Evolutionary conservation across 2,329 filamentous ascomycete genomes (phyloP), one percentile per base, ranked within the genome.

Genomic region (Penicillium expansum): DNA sequence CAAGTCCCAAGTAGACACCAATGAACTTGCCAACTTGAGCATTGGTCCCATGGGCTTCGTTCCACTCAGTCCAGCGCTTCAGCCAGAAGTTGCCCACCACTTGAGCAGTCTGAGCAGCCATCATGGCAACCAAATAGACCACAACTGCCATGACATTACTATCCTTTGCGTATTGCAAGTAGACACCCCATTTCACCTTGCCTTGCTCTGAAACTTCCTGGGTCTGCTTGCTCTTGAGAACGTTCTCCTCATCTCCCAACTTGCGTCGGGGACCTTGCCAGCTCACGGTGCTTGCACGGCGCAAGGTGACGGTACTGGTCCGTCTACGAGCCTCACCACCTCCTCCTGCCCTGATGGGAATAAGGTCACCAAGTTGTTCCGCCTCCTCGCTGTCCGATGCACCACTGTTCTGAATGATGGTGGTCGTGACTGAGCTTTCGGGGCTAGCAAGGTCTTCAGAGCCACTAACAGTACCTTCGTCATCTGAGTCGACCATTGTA

Each of bases 181-280:
- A 99, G 29, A 99, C 93, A 62, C 87, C 84, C 92, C 94, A 97
- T 75, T 97, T 97, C 66, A 99, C 94, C 73, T 97, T 97, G 69
- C 94, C 94, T 77, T 99, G 92, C 74, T 99, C 92, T 2, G 86
- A 83, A 64, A 89, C 88, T 74, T 99, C 94, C 76, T 96, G 95
- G 55, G 82, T 83, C 74, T 97, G 92, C 70, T 87, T 91, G 43
- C 89, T 92, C 77, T 91, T 93, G 68, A 88, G 79, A 52, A 72
- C 63, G 37, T 84, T 85, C 51, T 90, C 86, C 75, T 97, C 92
- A 65, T 97, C 93, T 0, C 82, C 84, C 32, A 93, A 75, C 74
- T 94, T 96, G 65, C 92, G 91, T 59, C 91, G 85, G 22, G 91
- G 89, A 1, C 92, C 92, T 58, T 83, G 88, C 81, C 96, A 96